Percentiles rank a stretch among this genome's conserved stretches.
phyloP scores from a whole-genome alignment of 225 moss, liverwort and hornwort genomes.

The Climacium dendroides region DNA sequence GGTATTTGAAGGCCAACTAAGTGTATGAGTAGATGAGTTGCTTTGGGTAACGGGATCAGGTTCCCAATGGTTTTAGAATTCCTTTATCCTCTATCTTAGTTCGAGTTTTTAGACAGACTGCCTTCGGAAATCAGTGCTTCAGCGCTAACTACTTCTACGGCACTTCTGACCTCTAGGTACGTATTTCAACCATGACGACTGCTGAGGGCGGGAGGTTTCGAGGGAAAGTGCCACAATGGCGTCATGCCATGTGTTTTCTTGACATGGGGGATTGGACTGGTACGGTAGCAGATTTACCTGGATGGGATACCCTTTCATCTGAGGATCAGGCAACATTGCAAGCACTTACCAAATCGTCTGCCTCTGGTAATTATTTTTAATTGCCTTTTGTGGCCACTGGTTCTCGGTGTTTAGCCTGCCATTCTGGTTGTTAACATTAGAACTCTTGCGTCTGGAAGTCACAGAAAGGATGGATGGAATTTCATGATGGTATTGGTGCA shows the following conservation, averaged over 20 bases:
- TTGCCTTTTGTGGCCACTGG: background rate
- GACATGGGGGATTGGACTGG: slow-evolving; percentile 45
- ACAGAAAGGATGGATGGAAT: background rate
- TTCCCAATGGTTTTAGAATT: background rate
- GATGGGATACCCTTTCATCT: slow-evolving; percentile 61
- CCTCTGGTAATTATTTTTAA: slow-evolving; percentile 1
- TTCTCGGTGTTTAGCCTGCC: background rate
- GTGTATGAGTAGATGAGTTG: background rate
- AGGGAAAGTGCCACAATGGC: slow-evolving; percentile 87
- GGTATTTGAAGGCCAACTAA: background rate
- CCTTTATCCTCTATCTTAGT: background rate
- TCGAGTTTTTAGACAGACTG: background rate
- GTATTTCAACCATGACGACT: slow-evolving; percentile 71
- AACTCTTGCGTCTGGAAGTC: background rate
- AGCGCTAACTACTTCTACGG: background rate
- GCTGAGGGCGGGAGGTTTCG: slow-evolving; percentile 38
- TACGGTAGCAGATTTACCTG: slow-evolving; percentile 47
- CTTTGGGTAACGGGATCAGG: background rate
- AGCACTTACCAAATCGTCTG: slow-evolving; percentile 19
- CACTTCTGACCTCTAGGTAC: slow-evolving; percentile 39
- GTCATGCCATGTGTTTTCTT: slow-evolving; percentile 82
- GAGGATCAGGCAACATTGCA: slow-evolving; percentile 52
- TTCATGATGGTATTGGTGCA: background rate
- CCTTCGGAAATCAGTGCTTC: background rate
- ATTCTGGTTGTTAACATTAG: background rate